Evolutionary conservation across 2,329 filamentous ascomycete species (phyloP).

Genomic region (Beauveria pseudobassiana): DNA sequence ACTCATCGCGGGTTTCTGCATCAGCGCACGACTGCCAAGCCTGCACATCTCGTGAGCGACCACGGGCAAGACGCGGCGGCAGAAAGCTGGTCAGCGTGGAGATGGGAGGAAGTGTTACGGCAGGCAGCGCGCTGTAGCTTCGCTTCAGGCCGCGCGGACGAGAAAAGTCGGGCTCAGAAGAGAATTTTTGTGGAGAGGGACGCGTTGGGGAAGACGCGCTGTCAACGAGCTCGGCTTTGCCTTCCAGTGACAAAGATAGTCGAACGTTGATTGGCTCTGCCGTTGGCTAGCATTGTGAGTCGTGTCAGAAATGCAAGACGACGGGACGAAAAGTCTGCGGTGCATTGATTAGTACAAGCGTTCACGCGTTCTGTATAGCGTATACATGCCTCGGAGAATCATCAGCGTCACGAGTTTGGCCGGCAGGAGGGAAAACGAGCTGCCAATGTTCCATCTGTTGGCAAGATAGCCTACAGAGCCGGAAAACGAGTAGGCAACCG

Average conservation of each 20-base stretch:
- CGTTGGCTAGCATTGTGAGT: constrained; percentile 26
- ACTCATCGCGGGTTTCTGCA: constrained; percentile 66
- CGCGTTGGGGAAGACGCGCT: constrained; percentile 46
- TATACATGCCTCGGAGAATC: constrained; percentile 39
- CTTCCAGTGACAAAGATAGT: constrained; percentile 77
- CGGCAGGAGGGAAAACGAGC: constrained; percentile 42
- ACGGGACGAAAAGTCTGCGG: constrained; percentile 35
- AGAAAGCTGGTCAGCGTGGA: constrained; percentile 45
- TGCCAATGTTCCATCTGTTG: constrained; percentile 49
- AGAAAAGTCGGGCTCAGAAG: constrained; percentile 39
- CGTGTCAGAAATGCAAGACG: constrained; percentile 34
- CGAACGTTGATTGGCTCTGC: constrained; percentile 51
- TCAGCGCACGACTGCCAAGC: constrained; percentile 91
- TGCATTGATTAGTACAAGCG: neutral
- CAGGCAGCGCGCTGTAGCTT: constrained; percentile 60
- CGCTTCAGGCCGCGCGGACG: constrained; percentile 53
- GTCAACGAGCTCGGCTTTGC: constrained; percentile 73
- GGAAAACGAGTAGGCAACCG: constrained; percentile 33
- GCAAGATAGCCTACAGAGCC: constrained; percentile 43
- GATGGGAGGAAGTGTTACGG: constrained; percentile 50
- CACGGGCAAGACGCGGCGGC: constrained; percentile 51
- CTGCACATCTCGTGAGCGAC: constrained; percentile 77
- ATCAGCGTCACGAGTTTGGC: constrained; percentile 30
- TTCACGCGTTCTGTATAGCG: neutral
- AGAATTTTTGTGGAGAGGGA: constrained; percentile 53